Evolutionary conservation across 441 rosid genomes (phyloP).

Genomic region (Metrosideros polymorpha): DNA sequence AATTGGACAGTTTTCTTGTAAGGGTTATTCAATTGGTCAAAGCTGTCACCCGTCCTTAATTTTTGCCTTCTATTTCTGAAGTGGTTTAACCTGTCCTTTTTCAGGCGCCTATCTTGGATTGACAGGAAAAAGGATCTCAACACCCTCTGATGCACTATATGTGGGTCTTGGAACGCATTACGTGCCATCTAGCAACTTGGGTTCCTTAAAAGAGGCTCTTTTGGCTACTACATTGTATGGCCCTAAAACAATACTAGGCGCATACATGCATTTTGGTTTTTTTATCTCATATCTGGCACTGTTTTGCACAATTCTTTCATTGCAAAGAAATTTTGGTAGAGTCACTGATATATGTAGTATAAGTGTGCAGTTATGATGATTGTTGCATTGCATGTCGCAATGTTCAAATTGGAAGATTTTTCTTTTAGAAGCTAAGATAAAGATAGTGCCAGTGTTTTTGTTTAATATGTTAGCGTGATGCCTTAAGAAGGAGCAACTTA

Average conservation of each 20-base stretch:
- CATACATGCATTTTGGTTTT: not conserved
- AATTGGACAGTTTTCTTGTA: not conserved
- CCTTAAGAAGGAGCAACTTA: not conserved
- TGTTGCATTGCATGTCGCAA: not conserved
- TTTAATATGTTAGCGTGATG: not conserved
- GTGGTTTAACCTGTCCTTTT: not conserved
- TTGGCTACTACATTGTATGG: slow-evolving; percentile 52
- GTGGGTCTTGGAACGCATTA: slow-evolving; percentile 84
- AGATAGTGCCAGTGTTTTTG: not conserved
- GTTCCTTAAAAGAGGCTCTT: slow-evolving; percentile 58
- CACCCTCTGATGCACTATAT: slow-evolving; percentile 79
- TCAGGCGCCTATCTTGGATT: slow-evolving; percentile 90
- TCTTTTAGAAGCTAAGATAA: not conserved
- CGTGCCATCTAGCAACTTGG: slow-evolving; percentile 63
- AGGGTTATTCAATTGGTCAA: not conserved
- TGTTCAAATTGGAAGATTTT: not conserved
- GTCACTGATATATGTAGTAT: not conserved
- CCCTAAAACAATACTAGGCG: not conserved
- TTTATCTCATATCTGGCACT: not conserved
- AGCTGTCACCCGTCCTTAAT: not conserved
- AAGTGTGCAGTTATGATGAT: not conserved
- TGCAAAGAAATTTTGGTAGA: not conserved
- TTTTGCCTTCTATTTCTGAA: not conserved
- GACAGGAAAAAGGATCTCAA: slow-evolving; percentile 81
- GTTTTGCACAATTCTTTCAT: not conserved